phyloP scores from a whole-genome alignment of 2,329 filamentous ascomycete species.

The Pyricularia grisea region DNA sequence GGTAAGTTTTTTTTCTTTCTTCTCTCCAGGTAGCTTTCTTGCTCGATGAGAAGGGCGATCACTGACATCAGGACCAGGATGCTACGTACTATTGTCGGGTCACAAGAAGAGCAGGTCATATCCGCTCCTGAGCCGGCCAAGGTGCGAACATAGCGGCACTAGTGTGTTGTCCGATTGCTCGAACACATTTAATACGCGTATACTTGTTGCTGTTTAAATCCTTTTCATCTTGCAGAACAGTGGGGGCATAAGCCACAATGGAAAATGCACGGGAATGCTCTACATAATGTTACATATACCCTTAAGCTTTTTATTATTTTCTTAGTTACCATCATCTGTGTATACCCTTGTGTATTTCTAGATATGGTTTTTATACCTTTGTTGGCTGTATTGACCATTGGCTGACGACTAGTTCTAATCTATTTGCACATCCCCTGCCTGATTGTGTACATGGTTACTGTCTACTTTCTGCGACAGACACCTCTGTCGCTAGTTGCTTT shows the following conservation, averaged over 20 bases:
- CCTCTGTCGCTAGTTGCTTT: not conserved
- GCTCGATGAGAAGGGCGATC: not conserved
- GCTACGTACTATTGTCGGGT: not conserved
- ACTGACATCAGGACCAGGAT: not conserved
- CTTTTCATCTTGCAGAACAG: not conserved
- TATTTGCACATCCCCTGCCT: not conserved
- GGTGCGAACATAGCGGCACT: not conserved
- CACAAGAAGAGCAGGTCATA: not conserved
- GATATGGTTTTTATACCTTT: not conserved
- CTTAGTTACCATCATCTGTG: not conserved
- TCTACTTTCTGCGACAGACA: not conserved
- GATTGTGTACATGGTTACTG: not conserved
- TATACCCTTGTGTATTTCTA: not conserved
- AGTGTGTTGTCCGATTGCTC: not conserved
- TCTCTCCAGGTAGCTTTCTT: not conserved
- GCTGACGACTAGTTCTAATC: not conserved
- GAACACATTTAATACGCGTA: not conserved
- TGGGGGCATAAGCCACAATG: not conserved
- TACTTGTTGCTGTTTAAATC: not conserved
- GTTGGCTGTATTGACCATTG: too few relatives aligned
- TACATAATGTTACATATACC: not conserved
- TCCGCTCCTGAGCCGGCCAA: not conserved
- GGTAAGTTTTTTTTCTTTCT: constrained; percentile 7
- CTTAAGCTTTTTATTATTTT: not conserved
- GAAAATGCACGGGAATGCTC: not conserved